Evolutionary conservation across 305 asterid genomes (phyloP), one percentile per base, ranked within the genome.

Genomic region (Vinca major): DNA sequence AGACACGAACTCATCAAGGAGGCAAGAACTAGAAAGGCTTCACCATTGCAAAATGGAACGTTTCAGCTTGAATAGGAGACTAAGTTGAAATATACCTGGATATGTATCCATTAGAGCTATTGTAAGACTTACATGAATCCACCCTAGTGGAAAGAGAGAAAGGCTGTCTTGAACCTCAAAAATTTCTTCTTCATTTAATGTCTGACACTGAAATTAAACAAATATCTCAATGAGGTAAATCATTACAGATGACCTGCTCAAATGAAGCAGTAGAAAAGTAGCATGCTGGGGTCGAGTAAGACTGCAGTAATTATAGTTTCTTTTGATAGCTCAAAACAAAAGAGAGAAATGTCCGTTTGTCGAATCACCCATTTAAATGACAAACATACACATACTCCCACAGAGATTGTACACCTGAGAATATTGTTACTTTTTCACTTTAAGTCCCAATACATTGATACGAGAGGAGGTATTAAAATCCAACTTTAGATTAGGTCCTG

Each of bases 171-270:
- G 99, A 82, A 81, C 81, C 16, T 91, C 98, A 71, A 73, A 91
- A 57, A 94, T 84, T 75, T 94, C 98, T 77, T 94, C 99, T 82
- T 94, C 99, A 75, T 94, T 94, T 84, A 91, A 73, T 66, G 99
- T 89, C 76, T 89, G 89, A 74, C 99, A 94, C 99, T 94, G 84
- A 82, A 75, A 45, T 79, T 61, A 63, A 53, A 45, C 51, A 71
- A 48, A 37, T 17, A 51, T 33, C 17, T 19, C 26, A 49, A 20
- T 37, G 17, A 66, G 40, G 10, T 44, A 62, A 54, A 36, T 21
- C n/a, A 20, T 54, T n/a, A 16, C 0, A 1, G 62, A 6, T 5
- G 20, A 63, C 39, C 45, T 7, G 9, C 33, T 17, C 33, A 71
- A 3, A 45, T 20, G 5, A 67, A 56, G 51, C 16, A 19, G 20